Base-by-base conservation (phyloP, 192 early-diverging fungal species). In the Coemansia sp. region DNA sequence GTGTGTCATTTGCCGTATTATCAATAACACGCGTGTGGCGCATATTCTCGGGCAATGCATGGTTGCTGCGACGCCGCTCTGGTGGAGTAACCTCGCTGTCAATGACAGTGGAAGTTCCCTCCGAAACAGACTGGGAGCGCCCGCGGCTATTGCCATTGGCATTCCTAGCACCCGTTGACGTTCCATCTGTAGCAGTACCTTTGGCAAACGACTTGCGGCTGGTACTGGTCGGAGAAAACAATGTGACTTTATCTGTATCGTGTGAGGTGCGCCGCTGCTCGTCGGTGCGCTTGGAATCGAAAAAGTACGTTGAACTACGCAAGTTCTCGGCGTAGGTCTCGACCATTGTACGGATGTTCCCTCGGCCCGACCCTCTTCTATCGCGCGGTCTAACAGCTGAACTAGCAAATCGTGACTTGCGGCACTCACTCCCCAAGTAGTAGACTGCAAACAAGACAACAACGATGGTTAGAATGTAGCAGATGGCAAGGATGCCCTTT, bases 1-100 rank as follows among this genome's bases (percentile, higher is more conserved):
- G 58, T 1, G 55, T 33, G 2, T 43, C 41, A 0, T 24, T 48
- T 4, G 26, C 39, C n/a, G 33, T 21, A 6, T 56, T 62, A 54
- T 71, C 69, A 2, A 71, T 41, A 15, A 65, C 58, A 4, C 63
- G 69, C 15, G 69, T 58, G 55, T 65, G 69, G 1, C 69, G 69
- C 62, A 59, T 63, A 24, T 53, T 56, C 5, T 63, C 62, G 0
- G 39, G 53, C 29, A 58, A 10, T 8, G 37, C 38, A 22, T 33
- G 17, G 6, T 43, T 57, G 39, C 56, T 67, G 19, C 39, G 36
- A 10, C 50, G 60, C 34, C 54, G 53, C 39, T 43, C 42, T 0
- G 56, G 33, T 6, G 11, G 41, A 21, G 48, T 9, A n/a, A 38
- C 10, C 15, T 63, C 64, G 22, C 62, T 59, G 7, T 56, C 72